These are phyloP conservation scores for Oropetium thomaeum DNA, from an alignment of 176 grass and related monocot species.

Conservation along the genomic window DNA sequence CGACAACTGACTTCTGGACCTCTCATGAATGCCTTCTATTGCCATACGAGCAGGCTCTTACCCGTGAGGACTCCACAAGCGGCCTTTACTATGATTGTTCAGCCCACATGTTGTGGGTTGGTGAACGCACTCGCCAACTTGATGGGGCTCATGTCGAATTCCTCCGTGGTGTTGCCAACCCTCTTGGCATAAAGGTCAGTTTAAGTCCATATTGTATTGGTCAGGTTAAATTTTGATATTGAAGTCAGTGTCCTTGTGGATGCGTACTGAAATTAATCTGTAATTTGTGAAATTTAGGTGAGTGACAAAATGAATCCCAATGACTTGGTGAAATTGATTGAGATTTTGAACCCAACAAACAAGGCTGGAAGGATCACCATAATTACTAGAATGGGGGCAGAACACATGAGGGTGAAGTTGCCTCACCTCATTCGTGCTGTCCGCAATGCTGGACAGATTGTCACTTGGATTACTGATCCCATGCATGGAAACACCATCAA, in stretches of 20 bases:
- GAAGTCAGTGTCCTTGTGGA: neutral
- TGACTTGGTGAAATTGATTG: slow-evolving; percentile 91
- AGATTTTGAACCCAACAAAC: slow-evolving; percentile 94
- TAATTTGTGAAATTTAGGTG: slow-evolving; percentile 57
- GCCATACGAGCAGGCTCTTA: slow-evolving; percentile 89
- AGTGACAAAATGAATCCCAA: slow-evolving; percentile 95
- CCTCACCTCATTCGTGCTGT: slow-evolving; percentile 92
- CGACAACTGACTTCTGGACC: slow-evolving; percentile 93
- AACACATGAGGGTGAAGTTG: slow-evolving; percentile 98
- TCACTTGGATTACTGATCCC: slow-evolving; percentile 93
- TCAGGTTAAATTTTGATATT: neutral
- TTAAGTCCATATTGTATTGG: neutral
- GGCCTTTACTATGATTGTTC: slow-evolving; percentile 95
- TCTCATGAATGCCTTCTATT: slow-evolving; percentile 96
- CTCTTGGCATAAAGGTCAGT: slow-evolving; percentile 86
- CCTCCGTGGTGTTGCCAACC: slow-evolving; percentile 90
- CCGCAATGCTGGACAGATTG: slow-evolving; percentile 70
- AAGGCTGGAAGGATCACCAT: slow-evolving; percentile 94
- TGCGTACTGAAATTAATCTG: slow-evolving; percentile 2
- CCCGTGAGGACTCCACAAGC: slow-evolving; percentile 89
- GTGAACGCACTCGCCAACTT: slow-evolving; percentile 93
- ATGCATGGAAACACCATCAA: slow-evolving; percentile 99
- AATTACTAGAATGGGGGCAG: slow-evolving; percentile 94
- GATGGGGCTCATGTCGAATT: slow-evolving; percentile 98
- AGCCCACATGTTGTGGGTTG: slow-evolving; percentile 95